A percentile compares a stretch with the other conserved stretches of the same genome.
Evolutionary conservation across 2,329 filamentous ascomycete species (phyloP).

Genomic region (Rachicladosporium sp.): DNA sequence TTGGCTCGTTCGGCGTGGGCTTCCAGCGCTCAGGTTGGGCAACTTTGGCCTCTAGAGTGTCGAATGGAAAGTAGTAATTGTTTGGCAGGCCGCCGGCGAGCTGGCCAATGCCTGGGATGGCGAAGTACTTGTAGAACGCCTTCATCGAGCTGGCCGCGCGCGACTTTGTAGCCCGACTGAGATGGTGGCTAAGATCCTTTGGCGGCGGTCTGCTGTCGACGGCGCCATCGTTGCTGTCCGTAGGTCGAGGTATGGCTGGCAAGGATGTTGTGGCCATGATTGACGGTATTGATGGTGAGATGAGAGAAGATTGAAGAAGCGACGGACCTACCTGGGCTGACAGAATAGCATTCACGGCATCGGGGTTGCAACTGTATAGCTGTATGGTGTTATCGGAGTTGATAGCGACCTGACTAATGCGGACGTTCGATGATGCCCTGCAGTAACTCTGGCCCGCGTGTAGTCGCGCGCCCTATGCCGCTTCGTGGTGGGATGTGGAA

Average conservation of each 20-base stretch:
- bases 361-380: no score
- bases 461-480: no score
- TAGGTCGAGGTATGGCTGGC: constrained; percentile 1
- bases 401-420: no score
- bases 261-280: constrained; percentile 3
- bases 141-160: constrained; percentile 59
- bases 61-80: constrained; percentile 73
- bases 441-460: no score
- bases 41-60: constrained; percentile 73
- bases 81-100: constrained; percentile 60
- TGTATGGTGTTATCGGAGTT: no score
- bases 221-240: constrained; percentile 4
- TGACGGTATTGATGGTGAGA: not conserved
- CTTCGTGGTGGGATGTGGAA: no score
- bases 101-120: constrained; percentile 49
- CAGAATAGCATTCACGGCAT: no score
- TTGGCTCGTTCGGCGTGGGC: constrained; percentile 52
- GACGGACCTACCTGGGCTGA: no score
- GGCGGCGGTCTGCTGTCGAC: constrained; percentile 36
- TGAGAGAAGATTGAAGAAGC: not conserved
- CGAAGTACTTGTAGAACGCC: constrained; percentile 74
- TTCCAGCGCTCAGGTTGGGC: constrained; percentile 63
- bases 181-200: constrained; percentile 67
- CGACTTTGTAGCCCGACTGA: constrained; percentile 55
- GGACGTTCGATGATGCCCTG: no score